Base-by-base conservation (phyloP, 2,329 filamentous ascomycete species). In the Colletotrichum lentis region DNA sequence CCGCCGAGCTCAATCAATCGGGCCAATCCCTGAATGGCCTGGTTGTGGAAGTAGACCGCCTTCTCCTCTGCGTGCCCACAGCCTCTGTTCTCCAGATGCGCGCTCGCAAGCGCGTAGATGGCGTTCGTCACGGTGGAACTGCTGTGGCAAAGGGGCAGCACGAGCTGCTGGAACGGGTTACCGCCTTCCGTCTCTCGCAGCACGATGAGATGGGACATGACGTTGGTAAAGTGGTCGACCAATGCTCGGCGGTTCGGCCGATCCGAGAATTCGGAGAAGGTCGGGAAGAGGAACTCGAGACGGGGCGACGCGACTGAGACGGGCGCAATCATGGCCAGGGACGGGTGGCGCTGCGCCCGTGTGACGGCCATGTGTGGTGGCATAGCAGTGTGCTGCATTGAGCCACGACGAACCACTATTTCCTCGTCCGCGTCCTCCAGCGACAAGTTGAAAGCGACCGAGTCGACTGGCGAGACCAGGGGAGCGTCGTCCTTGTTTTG, bases 51-150 rank as follows among this genome's bases (percentile, higher is more conserved):
- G 69, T 83, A 83, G 1, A 88, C 76, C 43, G 86, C 88, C 71
- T 83, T 85, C 71, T 89, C 86, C 31, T 83, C 77, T 6, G 86
- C 78, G 12, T 69, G 47, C 4, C 70, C 70, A 14, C 67, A 62
- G 2, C 85, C 85, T 31, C 86, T 79, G 56, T 86, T 93, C 71
- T 95, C 91, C 66, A 96, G 81, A 76, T 97, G 96, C 67, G 94
- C 95, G 64, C 91, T 92, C 0, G 93, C 88, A 8, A 97, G 81
- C 0, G 94, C 93, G 67, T 92, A 94, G 68, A 97, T 91, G 11
- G 94, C 93, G 74, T 96, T 93, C 77, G 92, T 91, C 4, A 97
- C 84, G 1, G 86, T 84, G 0, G 80, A 80, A 73, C 85, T 87
- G 50, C 75, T 80, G 56, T 84, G 80, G 3, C 85, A 86, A 46